Evolutionary conservation across 768 basidiomycete species (phyloP).

Genomic region (Cystofilobasidium capitatum): DNA sequence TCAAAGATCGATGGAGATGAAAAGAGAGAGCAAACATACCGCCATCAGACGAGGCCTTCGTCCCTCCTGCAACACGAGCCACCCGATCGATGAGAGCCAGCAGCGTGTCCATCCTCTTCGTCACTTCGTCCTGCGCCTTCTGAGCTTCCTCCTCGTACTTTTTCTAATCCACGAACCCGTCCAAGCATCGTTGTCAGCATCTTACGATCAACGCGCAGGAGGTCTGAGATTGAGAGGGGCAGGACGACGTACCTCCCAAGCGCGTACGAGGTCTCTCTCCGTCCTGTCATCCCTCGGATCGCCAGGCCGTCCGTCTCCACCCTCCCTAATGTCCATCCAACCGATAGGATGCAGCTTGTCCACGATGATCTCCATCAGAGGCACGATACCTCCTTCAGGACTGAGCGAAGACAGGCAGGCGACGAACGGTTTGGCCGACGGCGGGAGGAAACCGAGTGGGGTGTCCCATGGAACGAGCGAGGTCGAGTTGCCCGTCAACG

Average conservation of each 20-base stretch:
- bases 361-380: constrained; percentile 64
- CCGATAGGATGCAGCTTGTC: constrained; percentile 66
- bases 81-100: constrained; percentile 59
- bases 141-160: constrained; percentile 53
- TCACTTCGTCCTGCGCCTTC: constrained; percentile 51
- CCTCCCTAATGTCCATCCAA: constrained; percentile 47
- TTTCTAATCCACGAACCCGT: constrained; percentile 44
- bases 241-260: constrained; percentile 40
- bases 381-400: constrained; percentile 66
- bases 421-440: constrained; percentile 46
- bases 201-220: too few species aligned
- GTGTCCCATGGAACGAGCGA: constrained; percentile 79
- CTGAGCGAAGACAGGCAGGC: constrained; percentile 70
- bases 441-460: constrained; percentile 64
- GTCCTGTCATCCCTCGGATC: background rate
- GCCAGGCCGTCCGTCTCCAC: background rate
- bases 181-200: too few species aligned
- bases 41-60: constrained; percentile 37
- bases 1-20: background rate
- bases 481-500: constrained; percentile 78
- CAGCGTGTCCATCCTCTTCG: constrained; percentile 48
- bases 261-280: background rate
- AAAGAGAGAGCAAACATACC: constrained; percentile 28
- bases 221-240: background rate
- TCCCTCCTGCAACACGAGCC: constrained; percentile 50